Evolutionary conservation across 371 early-diverging fungal genomes (phyloP).

Genomic region (Rhizopus stolonifer): DNA sequence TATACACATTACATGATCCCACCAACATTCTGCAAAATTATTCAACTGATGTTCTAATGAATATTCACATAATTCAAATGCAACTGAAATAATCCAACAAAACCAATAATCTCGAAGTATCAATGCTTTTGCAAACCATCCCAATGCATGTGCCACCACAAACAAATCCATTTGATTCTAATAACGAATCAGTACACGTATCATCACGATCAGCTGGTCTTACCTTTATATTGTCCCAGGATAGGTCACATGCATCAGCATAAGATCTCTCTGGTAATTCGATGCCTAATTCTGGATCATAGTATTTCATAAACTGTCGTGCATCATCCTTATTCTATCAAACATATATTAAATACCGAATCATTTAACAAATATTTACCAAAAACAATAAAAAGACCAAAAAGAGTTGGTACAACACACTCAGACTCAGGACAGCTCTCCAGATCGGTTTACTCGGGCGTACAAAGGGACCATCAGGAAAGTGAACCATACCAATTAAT

Average conservation of each 20-base stretch:
- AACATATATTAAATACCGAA: neutral
- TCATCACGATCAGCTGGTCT: neutral
- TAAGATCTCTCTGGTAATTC: conserved; percentile 90
- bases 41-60: conserved; percentile 93
- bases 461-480: conserved; percentile 92
- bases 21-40: conserved; percentile 99
- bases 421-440: conserved; percentile 82
- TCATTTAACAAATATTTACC: conserved; percentile 41
- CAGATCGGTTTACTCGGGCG: conserved; percentile 95
- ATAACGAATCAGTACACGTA: neutral
- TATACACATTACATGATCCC: conserved; percentile 86
- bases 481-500: conserved; percentile 83
- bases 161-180: conserved; percentile 90
- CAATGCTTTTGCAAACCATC: conserved; percentile 95
- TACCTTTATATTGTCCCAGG: conserved; percentile 72
- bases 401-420: conserved; percentile 84
- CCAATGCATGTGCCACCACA: conserved; percentile 90
- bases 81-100: conserved; percentile 92
- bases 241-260: conserved; percentile 85
- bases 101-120: conserved; percentile 92
- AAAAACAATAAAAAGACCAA: conserved; percentile 90
- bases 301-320: conserved; percentile 71
- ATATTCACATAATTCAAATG: conserved; percentile 96
- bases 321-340: conserved; percentile 82
- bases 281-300: conserved; percentile 81